Conservation (phyloP, 176 grass and related monocot genomes). For the Melocanna baccifera region DNA sequence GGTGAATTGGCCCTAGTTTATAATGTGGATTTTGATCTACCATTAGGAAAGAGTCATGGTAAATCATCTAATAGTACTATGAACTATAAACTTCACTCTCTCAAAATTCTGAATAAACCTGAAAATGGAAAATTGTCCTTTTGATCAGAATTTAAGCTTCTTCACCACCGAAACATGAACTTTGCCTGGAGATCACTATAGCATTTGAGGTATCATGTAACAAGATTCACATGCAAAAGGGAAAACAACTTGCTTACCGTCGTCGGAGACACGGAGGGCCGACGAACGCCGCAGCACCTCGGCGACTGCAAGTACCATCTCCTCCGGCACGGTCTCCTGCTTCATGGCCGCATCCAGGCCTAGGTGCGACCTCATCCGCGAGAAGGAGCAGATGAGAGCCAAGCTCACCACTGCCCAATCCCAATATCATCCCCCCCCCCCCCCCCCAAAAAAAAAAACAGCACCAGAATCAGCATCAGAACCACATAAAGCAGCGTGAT, state of each 20-base stretch:
- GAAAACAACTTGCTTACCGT: slow-evolving; percentile 37
- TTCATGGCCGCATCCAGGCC: slow-evolving; percentile 51
- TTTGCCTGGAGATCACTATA: not conserved
- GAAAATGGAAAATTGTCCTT: not conserved
- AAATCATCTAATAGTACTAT: not conserved
- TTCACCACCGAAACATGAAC: not conserved
- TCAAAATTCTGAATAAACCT: not conserved
- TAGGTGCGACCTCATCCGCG: slow-evolving; percentile 68
- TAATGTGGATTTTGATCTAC: not conserved
- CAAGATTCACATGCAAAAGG: too few relatives aligned
- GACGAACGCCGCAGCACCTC: slow-evolving; percentile 61
- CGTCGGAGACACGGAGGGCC: slow-evolving; percentile 61
- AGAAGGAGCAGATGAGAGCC: slow-evolving; percentile 83
- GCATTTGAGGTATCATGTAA: not conserved
- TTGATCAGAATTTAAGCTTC: not conserved
- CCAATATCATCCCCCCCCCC: not conserved
- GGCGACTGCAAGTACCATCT: slow-evolving; percentile 51
- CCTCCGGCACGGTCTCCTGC: slow-evolving; percentile 54
- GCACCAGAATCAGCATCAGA: not conserved
- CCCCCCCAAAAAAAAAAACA: not conserved
- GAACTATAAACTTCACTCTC: not conserved
- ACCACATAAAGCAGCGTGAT: not conserved
- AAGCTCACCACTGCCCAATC: slow-evolving; percentile 75
- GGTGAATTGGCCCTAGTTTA: not conserved
- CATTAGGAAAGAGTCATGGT: not conserved